A percentile compares a stretch with the other conserved stretches of the same genome.
Conservation (phyloP, 495 filamentous ascomycete species). For the Amniculicola lignicola region DNA sequence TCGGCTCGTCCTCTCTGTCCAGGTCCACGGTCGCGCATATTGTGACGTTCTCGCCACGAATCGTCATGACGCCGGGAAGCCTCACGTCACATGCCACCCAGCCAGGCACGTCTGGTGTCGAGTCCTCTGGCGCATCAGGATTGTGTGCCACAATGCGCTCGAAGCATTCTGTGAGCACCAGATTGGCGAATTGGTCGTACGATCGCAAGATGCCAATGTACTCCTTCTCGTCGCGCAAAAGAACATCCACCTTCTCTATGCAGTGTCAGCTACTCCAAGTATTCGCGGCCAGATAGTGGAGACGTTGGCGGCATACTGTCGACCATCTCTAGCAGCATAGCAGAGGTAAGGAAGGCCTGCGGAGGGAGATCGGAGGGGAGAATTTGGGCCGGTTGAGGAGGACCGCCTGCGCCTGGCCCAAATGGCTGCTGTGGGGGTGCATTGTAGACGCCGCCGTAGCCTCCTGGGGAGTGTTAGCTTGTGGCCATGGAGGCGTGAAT, state of each 20-base stretch:
- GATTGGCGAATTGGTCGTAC: constrained; percentile 98
- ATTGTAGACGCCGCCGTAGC: constrained; percentile 25
- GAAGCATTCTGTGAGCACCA: constrained; percentile 86
- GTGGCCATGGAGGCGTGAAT: not conserved
- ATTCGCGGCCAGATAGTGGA: too few relatives aligned
- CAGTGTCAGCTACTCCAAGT: not conserved
- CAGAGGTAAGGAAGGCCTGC: constrained; percentile 98
- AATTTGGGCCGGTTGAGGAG: constrained; percentile 11
- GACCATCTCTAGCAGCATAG: constrained; percentile 89
- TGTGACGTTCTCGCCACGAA: constrained; percentile 29
- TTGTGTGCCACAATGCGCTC: constrained; percentile 74
- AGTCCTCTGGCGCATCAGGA: constrained; percentile 65
- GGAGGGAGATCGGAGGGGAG: constrained; percentile 54
- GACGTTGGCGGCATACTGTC: constrained; percentile 67
- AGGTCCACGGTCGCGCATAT: constrained; percentile 24
- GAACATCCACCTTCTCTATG: constrained; percentile 86
- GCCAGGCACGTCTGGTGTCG: not conserved
- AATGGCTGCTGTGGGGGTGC: constrained; percentile 10
- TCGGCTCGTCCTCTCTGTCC: constrained; percentile 19
- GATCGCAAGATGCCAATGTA: constrained; percentile 87
- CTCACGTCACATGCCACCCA: constrained; percentile 23
- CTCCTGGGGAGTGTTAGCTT: not conserved
- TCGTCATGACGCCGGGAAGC: constrained; percentile 14
- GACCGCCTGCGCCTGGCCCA: constrained; percentile 1
- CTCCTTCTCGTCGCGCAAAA: constrained; percentile 89